Conservation (phyloP, 176 grass and related monocot species). For the Tillandsia leiboldiana region DNA sequence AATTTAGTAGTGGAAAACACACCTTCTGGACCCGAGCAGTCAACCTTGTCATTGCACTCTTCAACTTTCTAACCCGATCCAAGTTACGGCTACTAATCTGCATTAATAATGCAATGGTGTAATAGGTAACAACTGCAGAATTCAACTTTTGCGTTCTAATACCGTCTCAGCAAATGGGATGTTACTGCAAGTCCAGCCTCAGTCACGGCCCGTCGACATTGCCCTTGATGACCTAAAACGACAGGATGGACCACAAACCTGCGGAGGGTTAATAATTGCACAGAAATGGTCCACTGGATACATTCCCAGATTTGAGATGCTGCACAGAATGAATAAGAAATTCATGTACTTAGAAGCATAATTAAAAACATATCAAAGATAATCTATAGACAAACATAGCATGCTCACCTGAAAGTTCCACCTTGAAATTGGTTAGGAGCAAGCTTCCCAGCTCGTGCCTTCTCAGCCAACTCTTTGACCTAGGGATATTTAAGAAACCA, state of each 20-base stretch:
- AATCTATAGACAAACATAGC: neutral
- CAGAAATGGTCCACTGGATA: constrained; percentile 93
- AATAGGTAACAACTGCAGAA: no score
- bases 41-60: no score
- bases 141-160: no score
- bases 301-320: constrained; percentile 99
- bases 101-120: no score
- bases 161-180: no score
- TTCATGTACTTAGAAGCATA: constrained; percentile 19
- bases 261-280: constrained; percentile 98
- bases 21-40: no score
- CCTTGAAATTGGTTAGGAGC: constrained; percentile 78
- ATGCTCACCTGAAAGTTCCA: constrained; percentile 66
- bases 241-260: constrained; percentile 28
- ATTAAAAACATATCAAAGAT: constrained; percentile 2
- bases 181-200: no score
- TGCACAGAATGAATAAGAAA: constrained; percentile 24
- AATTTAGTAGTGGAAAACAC: no score
- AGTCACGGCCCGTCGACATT: no score
- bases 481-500: constrained; percentile 17
- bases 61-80: no score
- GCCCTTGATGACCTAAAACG: no score
- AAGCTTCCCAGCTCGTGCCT: constrained; percentile 89
- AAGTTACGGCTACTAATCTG: no score
- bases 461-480: constrained; percentile 89